Percentiles rank a stretch among this genome's conserved stretches.
Conservation (phyloP, 331 rosid species). For the Prunus yedoensis region DNA sequence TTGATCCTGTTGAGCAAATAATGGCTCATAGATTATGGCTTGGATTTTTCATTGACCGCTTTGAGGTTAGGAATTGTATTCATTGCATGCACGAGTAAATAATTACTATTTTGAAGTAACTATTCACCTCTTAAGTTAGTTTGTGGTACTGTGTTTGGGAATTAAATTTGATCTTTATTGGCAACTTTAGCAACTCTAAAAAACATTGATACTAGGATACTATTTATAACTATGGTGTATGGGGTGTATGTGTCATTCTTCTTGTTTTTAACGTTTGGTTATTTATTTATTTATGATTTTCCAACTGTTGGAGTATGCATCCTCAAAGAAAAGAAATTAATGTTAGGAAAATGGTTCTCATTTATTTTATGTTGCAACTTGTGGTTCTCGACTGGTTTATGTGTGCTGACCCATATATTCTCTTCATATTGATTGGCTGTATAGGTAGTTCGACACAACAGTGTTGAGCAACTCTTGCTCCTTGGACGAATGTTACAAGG, state of each 20-base stretch:
- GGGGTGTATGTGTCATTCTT: neutral
- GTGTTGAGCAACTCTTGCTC: conserved; percentile 97
- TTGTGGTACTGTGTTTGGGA: neutral
- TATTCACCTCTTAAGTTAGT: neutral
- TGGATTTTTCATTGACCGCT: conserved; percentile 96
- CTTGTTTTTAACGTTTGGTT: neutral
- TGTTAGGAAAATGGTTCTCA: neutral
- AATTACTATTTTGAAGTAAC: neutral
- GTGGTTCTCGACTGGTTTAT: conserved; percentile 17
- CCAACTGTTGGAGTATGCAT: neutral
- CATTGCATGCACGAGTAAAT: neutral
- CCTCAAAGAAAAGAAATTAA: neutral
- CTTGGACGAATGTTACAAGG: conserved; percentile 96
- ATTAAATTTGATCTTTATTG: neutral
- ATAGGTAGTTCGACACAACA: conserved; percentile 89
- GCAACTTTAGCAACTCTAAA: neutral
- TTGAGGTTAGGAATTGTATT: conserved; percentile 68
- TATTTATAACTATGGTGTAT: neutral
- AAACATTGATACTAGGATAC: neutral
- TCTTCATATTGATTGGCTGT: conserved; percentile 31
- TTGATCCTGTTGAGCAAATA: conserved; percentile 84
- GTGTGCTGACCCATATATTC: neutral
- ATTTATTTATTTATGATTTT: neutral
- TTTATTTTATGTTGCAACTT: conserved; percentile 2
- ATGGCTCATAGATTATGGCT: conserved; percentile 96